phyloP scores from a whole-genome alignment of 1,139 yeast species.

The Zygosaccharomyces pseudobailii region DNA sequence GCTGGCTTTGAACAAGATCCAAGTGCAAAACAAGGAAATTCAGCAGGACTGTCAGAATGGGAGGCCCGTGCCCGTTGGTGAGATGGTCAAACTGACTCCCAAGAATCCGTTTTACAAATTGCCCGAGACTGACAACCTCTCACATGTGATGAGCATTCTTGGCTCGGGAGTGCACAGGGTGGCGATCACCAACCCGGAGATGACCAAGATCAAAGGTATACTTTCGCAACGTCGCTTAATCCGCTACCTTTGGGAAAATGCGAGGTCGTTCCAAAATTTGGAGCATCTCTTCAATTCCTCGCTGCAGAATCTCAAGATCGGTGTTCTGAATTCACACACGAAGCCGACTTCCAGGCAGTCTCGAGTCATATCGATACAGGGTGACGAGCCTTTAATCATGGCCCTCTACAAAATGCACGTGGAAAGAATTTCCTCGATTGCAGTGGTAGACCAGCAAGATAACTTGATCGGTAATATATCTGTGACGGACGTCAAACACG shows the following conservation, averaged over 20 bases:
- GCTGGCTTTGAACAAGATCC: slow-evolving; percentile 64
- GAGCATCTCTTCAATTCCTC: slow-evolving; percentile 69
- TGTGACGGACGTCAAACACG: slow-evolving; percentile 85
- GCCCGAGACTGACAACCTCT: slow-evolving; percentile 60
- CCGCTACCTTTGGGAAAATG: slow-evolving; percentile 85
- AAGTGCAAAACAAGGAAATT: slow-evolving; percentile 35
- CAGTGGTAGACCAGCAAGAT: slow-evolving; percentile 80
- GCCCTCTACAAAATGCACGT: slow-evolving; percentile 82
- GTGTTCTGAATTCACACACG: slow-evolving; percentile 29
- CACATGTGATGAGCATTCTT: slow-evolving; percentile 73
- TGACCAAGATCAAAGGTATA: slow-evolving; percentile 60
- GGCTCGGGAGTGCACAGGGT: slow-evolving; percentile 92
- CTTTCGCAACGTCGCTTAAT: slow-evolving; percentile 84
- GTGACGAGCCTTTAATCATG: slow-evolving; percentile 80
- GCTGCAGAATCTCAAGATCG: slow-evolving; percentile 29
- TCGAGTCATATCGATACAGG: slow-evolving; percentile 69
- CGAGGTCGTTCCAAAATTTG: slow-evolving; percentile 74
- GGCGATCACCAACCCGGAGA: slow-evolving; percentile 61
- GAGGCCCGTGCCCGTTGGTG: slow-evolving; percentile 33
- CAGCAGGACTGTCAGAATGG: slow-evolving; percentile 35
- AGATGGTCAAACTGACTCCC: slow-evolving; percentile 53
- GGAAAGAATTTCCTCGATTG: slow-evolving; percentile 81
- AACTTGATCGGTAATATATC: slow-evolving; percentile 86
- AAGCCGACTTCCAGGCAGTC: slow-evolving; percentile 32
- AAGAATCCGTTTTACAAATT: slow-evolving; percentile 82